Base-by-base conservation (phyloP, 108 stramenopile genomes). In the Aurantiochytrium sp. region DNA sequence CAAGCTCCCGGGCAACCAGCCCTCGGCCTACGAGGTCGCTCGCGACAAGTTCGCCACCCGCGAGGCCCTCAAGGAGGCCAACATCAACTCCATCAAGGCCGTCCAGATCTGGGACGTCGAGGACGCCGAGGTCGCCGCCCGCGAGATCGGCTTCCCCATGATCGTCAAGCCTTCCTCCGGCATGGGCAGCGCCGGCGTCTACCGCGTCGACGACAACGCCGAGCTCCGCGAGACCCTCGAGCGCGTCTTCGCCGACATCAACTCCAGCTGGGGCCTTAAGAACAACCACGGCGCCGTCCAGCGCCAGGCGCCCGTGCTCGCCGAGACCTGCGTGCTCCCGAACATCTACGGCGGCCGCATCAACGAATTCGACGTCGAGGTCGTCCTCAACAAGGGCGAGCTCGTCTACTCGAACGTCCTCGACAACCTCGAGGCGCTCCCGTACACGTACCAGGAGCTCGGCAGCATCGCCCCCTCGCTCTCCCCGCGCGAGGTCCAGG, bases 41-140 rank as follows among this genome's bases (percentile, higher is more conserved):
- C 73, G 73, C 73, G 73, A 81, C 73, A 81, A 81, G 73, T 81
- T 48, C 73, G 42, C 42, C 73, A 81, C 73, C 45, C 39, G 73
- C 42, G 42, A 48, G 42, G 73, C 73, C 32, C 73, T 81, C 45
- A 41, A 30, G 24, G 73, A 81, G 42, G 73, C 73, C 15, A 48
- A 48, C 73, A 41, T 81, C 2, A 48, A 41, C 73, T 48, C 73
- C 21, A 81, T 81, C 73, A 41, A 48, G 42, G 73, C 73, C 39
- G 39, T 41, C 19, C 73, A 81, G 73, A 81, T 81, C 73, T 81
- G 39, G 42, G 45, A 48, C 73, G 45, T 81, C 42, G 45, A 81
- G 8, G 73, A 81, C 73, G 45, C 45, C 73, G 73, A 81, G 36
- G 19, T 48, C 42, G 73, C 73, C 45, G 73, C 45, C 73, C 42